Conservation (phyloP, 2,329 filamentous ascomycete genomes). For the Trichoderma gracile region DNA sequence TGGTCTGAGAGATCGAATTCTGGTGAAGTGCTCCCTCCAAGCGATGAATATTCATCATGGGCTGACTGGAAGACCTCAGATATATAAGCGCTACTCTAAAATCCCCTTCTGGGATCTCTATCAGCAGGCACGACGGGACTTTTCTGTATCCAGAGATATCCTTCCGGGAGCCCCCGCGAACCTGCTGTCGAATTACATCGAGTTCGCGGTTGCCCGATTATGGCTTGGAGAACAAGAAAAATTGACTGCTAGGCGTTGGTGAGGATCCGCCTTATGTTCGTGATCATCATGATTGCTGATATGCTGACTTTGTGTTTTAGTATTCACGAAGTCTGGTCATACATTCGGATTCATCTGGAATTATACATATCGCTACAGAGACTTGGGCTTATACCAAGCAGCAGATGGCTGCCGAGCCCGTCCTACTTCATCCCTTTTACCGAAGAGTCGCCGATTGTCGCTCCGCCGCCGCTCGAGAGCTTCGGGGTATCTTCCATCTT, state of each 20-base stretch:
- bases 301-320: slow-evolving; percentile 28
- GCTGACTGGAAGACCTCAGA: slow-evolving; percentile 37
- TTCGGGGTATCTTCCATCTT: slow-evolving; percentile 43
- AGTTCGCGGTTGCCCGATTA: slow-evolving; percentile 32
- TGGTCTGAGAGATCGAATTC: slow-evolving; percentile 55
- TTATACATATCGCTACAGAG: slow-evolving; percentile 56
- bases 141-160: slow-evolving; percentile 37
- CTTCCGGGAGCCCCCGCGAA: slow-evolving; percentile 39
- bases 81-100: slow-evolving; percentile 53
- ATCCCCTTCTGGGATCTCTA: slow-evolving; percentile 51
- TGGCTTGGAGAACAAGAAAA: slow-evolving; percentile 33
- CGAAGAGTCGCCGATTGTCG: slow-evolving; percentile 50
- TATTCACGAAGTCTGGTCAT: slow-evolving; percentile 40
- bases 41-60: neutral
- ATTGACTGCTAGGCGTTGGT: slow-evolving; percentile 35
- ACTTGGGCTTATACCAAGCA: slow-evolving; percentile 48
- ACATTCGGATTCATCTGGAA: slow-evolving; percentile 53
- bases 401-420: slow-evolving; percentile 45
- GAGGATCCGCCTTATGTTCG: slow-evolving; percentile 17
- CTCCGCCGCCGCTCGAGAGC: slow-evolving; percentile 46
- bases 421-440: slow-evolving; percentile 59
- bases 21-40: slow-evolving; percentile 41
- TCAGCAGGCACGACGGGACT: slow-evolving; percentile 32
- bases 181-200: slow-evolving; percentile 36
- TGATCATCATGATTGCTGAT: neutral